Base-by-base conservation (phyloP, 176 grass and related monocot genomes). In the Paspalum notatum region DNA sequence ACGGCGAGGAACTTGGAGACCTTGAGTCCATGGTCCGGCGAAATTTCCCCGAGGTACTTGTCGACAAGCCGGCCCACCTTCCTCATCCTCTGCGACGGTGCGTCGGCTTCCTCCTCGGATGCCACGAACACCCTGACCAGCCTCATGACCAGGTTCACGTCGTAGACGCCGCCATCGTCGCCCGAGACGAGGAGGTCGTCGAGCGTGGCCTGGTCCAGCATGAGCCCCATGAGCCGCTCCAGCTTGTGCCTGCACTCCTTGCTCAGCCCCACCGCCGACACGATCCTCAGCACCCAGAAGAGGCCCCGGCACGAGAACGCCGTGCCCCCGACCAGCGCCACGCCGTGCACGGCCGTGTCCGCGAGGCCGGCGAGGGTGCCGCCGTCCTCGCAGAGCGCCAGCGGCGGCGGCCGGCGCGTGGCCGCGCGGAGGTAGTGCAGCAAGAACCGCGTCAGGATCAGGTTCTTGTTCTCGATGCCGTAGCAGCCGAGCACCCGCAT, bases 41-140 rank as follows among this genome's bases (percentile, higher is more conserved):
- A 98, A 82, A 98, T 98, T 83, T 98, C 95, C 0, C 83, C 92
- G 38, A 98, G 66, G 84, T 98, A 98, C 79, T 91, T 98, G 82
- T 98, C 92, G 71, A 95, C 39, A 49, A 98, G 85, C 78, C 82
- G 84, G 4, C 96, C 96, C 9, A 95, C 92, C 22, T 93, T 98
- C 72, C 76, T 84, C 86, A 93, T 91, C 87, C 88, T 89, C 79
- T 75, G 84, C 45, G 86, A 78, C 47, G 88, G 68, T 22, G 76
- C 82, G 47, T 73, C 72, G 2, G 63, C 90, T 8, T 78, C 82
- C 53, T 91, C 88, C 40, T 89, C 74, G 14, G 85, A 87, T 50
- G 49, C 59, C 20, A 93, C 90, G 80, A 98, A 98, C 58, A 91
- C 88, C 66, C 96, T 91, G 20, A 90, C 86, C 66, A 98, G 56